Evolutionary conservation across 2,329 filamentous ascomycete species (phyloP).

Genomic region (Claviceps pazoutovae): DNA sequence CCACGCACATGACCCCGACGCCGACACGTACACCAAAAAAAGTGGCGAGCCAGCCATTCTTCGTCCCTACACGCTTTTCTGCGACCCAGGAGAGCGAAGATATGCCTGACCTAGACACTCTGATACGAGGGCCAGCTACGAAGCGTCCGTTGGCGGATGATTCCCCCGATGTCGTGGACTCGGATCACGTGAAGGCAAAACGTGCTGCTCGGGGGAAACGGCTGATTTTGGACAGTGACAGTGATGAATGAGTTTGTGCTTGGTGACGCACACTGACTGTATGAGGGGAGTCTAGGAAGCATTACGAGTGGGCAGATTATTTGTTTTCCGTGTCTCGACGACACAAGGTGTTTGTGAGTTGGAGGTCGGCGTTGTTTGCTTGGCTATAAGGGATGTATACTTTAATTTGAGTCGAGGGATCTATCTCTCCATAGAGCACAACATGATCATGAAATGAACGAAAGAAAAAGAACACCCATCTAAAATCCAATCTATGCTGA

Average conservation of each 20-base stretch:
- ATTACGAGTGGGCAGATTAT: neutral
- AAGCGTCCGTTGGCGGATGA: neutral
- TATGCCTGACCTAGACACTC: slow-evolving; percentile 21
- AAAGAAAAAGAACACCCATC: no score
- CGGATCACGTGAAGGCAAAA: slow-evolving; percentile 9
- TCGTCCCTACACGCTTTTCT: slow-evolving; percentile 23
- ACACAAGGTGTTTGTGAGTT: no score
- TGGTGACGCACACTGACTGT: neutral
- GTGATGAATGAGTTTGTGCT: slow-evolving; percentile 10
- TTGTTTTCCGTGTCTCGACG: neutral
- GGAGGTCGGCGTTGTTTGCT: neutral
- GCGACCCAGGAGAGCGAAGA: slow-evolving; percentile 28
- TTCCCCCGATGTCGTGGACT: neutral
- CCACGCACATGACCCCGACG: slow-evolving; percentile 7
- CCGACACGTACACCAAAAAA: neutral
- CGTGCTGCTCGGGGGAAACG: slow-evolving; percentile 15
- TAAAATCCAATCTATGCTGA: no score
- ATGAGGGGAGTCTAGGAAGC: neutral
- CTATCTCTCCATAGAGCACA: no score
- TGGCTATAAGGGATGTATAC: neutral
- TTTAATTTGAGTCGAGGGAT: neutral
- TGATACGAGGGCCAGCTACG: slow-evolving; percentile 9
- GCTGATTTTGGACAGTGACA: slow-evolving; percentile 18
- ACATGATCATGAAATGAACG: no score
- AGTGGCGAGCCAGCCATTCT: slow-evolving; percentile 19